Conservation (phyloP, 116 monocot genomes). For the Trichopus zeylanicus region DNA sequence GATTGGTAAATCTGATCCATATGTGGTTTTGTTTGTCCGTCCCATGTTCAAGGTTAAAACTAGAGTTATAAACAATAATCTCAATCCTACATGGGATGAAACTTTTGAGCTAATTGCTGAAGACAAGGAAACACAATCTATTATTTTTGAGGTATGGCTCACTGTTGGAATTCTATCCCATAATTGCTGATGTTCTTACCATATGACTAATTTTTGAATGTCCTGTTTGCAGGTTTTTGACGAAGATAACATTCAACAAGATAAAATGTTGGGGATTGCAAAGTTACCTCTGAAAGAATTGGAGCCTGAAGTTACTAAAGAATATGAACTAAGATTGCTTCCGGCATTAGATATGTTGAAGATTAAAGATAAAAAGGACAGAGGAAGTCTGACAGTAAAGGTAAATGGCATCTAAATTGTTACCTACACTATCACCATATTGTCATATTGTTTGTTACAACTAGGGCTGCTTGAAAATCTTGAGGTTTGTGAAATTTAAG, state of each 20-base stretch:
- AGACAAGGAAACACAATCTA: constrained; percentile 88
- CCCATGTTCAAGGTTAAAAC: constrained; percentile 91
- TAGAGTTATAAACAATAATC: constrained; percentile 73
- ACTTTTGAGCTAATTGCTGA: constrained; percentile 80
- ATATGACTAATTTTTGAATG: background rate
- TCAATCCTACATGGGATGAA: constrained; percentile 95
- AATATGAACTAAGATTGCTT: constrained; percentile 60
- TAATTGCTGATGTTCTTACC: background rate
- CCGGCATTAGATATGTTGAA: constrained; percentile 76
- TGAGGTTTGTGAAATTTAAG: too few species aligned
- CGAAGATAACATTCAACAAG: constrained; percentile 66
- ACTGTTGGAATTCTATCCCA: background rate
- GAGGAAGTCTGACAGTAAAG: constrained; percentile 79
- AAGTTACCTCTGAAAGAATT: constrained; percentile 69
- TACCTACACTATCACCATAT: background rate
- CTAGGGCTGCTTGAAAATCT: too few species aligned
- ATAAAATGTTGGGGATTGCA: constrained; percentile 68
- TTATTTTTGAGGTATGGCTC: constrained; percentile 57
- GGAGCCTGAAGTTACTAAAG: constrained; percentile 59
- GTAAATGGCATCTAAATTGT: constrained; percentile 18
- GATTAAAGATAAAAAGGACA: constrained; percentile 90
- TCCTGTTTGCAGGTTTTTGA: constrained; percentile 71
- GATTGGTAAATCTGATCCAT: constrained; percentile 99
- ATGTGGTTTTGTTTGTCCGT: constrained; percentile 71
- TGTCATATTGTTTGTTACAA: too few species aligned